Conservation (phyloP, 805 yeast genomes). For the Ogataea trehaloabstinens region DNA sequence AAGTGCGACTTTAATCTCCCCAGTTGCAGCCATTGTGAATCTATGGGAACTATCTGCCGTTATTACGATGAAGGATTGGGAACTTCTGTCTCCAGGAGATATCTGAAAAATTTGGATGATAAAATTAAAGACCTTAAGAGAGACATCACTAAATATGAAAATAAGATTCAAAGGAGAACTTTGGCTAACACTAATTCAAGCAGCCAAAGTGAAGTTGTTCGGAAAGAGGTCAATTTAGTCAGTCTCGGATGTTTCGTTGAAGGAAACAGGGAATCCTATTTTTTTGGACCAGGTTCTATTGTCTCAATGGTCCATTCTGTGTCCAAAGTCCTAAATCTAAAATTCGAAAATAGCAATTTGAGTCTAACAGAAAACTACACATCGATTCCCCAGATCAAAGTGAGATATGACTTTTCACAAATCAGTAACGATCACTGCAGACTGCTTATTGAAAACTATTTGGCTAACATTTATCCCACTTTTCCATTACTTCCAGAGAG, state of each 20-base stretch:
- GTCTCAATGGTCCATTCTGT: conserved; percentile 12
- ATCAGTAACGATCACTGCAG: conserved; percentile 15
- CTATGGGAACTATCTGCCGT: conserved; percentile 19
- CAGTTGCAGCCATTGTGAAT: conserved; percentile 17
- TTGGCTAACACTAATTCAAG: neutral
- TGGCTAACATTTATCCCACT: conserved; percentile 15
- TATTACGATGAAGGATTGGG: conserved; percentile 22
- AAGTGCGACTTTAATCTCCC: conserved; percentile 21
- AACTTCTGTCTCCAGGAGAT: conserved; percentile 11
- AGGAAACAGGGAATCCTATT: conserved; percentile 10
- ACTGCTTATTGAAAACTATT: conserved; percentile 18
- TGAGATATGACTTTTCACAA: conserved; percentile 11
- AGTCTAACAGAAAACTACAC: neutral
- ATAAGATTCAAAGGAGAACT: conserved; percentile 9
- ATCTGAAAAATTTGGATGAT: conserved; percentile 17
- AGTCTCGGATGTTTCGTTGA: conserved; percentile 15
- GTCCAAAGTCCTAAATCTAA: conserved; percentile 9
- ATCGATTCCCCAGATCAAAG: conserved; percentile 3
- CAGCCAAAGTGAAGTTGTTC: conserved; percentile 2
- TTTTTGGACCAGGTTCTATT: conserved; percentile 20
- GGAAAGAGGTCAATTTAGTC: conserved; percentile 3
- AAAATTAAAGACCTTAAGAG: conserved; percentile 12
- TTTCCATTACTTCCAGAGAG: conserved; percentile 17
- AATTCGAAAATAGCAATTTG: neutral
- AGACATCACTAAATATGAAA: conserved; percentile 14